A percentile compares a stretch with the other conserved stretches of the same genome.
Conservation (phyloP, 352 stramenopile species). For the Phytophthora sansomeana region DNA sequence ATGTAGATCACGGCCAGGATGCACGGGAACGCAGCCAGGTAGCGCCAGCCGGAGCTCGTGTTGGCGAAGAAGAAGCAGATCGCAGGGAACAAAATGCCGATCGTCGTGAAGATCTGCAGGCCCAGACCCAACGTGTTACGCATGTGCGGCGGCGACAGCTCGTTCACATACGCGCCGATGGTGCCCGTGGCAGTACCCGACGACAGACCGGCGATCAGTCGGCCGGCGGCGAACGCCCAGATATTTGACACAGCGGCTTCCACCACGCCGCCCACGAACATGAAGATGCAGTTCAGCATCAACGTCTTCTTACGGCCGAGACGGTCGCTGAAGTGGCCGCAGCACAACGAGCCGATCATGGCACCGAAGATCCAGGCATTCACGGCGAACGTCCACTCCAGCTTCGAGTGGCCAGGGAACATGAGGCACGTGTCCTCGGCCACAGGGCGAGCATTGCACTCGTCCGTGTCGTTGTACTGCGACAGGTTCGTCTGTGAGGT, state of each 20-base stretch:
- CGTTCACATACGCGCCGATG: too few relatives aligned
- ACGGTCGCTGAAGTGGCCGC: slow-evolving; percentile 38
- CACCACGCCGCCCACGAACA: slow-evolving; percentile 43
- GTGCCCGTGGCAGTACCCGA: slow-evolving; percentile 22
- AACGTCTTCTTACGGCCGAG: slow-evolving; percentile 34
- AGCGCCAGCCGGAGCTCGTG: slow-evolving; percentile 22
- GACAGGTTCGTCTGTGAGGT: too few relatives aligned
- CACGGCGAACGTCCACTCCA: background rate
- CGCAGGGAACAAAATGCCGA: slow-evolving; percentile 33
- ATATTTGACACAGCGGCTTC: slow-evolving; percentile 28
- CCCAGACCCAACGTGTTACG: slow-evolving; percentile 15
- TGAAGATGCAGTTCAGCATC: slow-evolving; percentile 37
- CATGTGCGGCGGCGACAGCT: too few relatives aligned
- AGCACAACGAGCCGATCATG: slow-evolving; percentile 40
- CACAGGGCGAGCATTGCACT: too few relatives aligned
- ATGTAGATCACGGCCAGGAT: slow-evolving; percentile 50
- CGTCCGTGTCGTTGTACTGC: too few relatives aligned
- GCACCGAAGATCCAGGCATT: background rate
- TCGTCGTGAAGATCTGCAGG: slow-evolving; percentile 50
- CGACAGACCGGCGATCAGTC: slow-evolving; percentile 36
- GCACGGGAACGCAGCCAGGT: slow-evolving; percentile 25
- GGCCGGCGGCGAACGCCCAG: slow-evolving; percentile 21
- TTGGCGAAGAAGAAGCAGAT: slow-evolving; percentile 4
- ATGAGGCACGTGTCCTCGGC: too few relatives aligned
- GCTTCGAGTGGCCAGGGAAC: slow-evolving; percentile 28